Conservation (phyloP, 306 rosid genomes). For the apple (Malus domestica) region ASM211411v1 NC_041795.1:26806001-26806500, state of each 20-base stretch:
- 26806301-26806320: slow-evolving; percentile 53
- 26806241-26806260: slow-evolving; percentile 74
- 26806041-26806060: slow-evolving; percentile 82
- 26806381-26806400: slow-evolving; percentile 28
- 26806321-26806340: slow-evolving; percentile 33
- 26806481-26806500: slow-evolving; percentile 45
- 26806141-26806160: slow-evolving; percentile 37
- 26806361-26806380: slow-evolving; percentile 50
- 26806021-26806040: slow-evolving; percentile 56
- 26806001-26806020: slow-evolving; percentile 67
- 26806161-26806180: slow-evolving; percentile 77
- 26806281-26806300: slow-evolving; percentile 60
- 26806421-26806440: slow-evolving; percentile 31
- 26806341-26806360: slow-evolving; percentile 47
- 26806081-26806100: slow-evolving; percentile 58
- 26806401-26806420: slow-evolving; percentile 30
- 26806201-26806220: slow-evolving; percentile 78
- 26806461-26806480: slow-evolving; percentile 59
- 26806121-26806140: slow-evolving; percentile 26
- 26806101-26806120: slow-evolving; percentile 45
- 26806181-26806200: slow-evolving; percentile 64
- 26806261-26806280: slow-evolving; percentile 59
- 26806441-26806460: slow-evolving; percentile 69
- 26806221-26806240: slow-evolving; percentile 78
- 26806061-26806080: slow-evolving; percentile 69